Evolutionary conservation across 2,329 filamentous ascomycete genomes (phyloP).

Genomic region (Thelonectria blattea): DNA sequence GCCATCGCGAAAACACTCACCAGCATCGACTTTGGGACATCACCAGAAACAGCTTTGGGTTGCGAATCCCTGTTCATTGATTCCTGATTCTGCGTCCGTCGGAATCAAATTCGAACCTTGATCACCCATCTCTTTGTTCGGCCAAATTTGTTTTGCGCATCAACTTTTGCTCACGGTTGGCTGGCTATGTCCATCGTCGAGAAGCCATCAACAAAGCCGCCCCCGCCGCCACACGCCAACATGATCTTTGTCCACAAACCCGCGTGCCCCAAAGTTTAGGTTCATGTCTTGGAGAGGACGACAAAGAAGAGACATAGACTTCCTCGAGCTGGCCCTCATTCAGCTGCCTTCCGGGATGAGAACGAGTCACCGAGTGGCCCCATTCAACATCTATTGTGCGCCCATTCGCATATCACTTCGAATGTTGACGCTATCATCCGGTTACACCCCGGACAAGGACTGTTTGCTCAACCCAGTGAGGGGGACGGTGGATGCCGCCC

Average conservation of each 20-base stretch:
- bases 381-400: slow-evolving; percentile 9
- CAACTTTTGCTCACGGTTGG: not conserved
- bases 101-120: not conserved
- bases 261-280: slow-evolving; percentile 25
- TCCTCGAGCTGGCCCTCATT: slow-evolving; percentile 15
- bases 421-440: slow-evolving; percentile 25
- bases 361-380: slow-evolving; percentile 12
- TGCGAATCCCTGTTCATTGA: slow-evolving; percentile 12
- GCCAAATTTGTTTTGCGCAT: not conserved
- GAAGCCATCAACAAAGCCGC: slow-evolving; percentile 10
- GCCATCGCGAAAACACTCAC: slow-evolving; percentile 37
- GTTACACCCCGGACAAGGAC: slow-evolving; percentile 19
- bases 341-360: slow-evolving; percentile 4
- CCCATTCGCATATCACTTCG: slow-evolving; percentile 11
- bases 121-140: not conserved
- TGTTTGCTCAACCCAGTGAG: slow-evolving; percentile 4
- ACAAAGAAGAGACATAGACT: slow-evolving; percentile 19
- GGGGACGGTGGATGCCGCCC: slow-evolving; percentile 12
- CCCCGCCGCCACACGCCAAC: slow-evolving; percentile 28
- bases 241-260: slow-evolving; percentile 38
- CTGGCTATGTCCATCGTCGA: not conserved
- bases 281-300: slow-evolving; percentile 30
- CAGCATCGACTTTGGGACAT: slow-evolving; percentile 29
- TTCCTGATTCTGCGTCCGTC: not conserved
- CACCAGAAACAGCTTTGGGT: slow-evolving; percentile 23